phyloP scores from a whole-genome alignment of 2,329 filamentous ascomycete genomes.

The Ophiostoma novo-ulmi region DNA sequence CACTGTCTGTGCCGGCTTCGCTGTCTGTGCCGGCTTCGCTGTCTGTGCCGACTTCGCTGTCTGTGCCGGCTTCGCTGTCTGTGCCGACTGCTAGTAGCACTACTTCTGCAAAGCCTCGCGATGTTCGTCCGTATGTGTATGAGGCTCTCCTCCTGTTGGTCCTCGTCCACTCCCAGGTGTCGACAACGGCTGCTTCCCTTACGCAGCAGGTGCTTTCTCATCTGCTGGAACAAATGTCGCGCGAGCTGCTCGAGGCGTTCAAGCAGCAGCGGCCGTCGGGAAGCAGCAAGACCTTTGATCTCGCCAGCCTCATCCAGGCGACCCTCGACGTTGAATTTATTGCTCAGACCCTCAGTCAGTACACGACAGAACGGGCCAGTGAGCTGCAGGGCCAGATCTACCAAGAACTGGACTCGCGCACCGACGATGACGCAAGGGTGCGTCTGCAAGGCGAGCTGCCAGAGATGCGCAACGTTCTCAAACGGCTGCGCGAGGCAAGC shows the following conservation, averaged over 20 bases:
- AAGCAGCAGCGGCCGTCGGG: conserved; percentile 42
- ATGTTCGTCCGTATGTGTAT: conserved; percentile 86
- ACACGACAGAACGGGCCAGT: conserved; percentile 75
- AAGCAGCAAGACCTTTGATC: conserved; percentile 50
- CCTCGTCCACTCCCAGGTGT: conserved; percentile 84
- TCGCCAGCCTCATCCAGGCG: conserved; percentile 87
- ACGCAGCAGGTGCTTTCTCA: conserved; percentile 78
- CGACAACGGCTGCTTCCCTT: conserved; percentile 69
- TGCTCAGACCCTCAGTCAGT: conserved; percentile 84
- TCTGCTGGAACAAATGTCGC: conserved; percentile 74
- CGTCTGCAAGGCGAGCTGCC: conserved; percentile 80
- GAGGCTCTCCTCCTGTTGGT: conserved; percentile 79
- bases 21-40: not conserved
- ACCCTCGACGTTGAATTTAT: conserved; percentile 97
- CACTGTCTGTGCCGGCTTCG: not conserved
- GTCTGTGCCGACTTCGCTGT: not conserved
- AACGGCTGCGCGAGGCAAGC: conserved; percentile 73
- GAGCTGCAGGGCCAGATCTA: conserved; percentile 83
- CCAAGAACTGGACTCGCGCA: conserved; percentile 80
- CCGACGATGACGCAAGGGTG: conserved; percentile 77
- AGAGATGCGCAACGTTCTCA: conserved; percentile 82
- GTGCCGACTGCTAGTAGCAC: conserved; percentile 54
- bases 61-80: not conserved
- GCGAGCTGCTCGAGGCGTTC: conserved; percentile 78
- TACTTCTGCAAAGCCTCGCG: conserved; percentile 52